A percentile compares a stretch with the other conserved stretches of the same genome.
phyloP scores from a whole-genome alignment of 441 rosid species.

The Pelargonium citronellum region DNA sequence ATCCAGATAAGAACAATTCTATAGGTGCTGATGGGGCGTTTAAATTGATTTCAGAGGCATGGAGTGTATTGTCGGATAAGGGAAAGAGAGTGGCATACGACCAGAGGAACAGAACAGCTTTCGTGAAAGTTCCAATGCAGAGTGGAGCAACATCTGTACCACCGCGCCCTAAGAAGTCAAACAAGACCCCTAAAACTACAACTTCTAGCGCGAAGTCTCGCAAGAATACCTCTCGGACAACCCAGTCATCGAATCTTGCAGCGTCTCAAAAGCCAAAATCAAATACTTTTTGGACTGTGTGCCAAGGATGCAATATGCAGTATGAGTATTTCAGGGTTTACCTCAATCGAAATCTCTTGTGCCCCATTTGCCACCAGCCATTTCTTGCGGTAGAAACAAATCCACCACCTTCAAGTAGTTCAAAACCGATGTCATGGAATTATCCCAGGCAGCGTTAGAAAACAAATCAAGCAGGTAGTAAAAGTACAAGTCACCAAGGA shows the following conservation, averaged over 20 bases:
- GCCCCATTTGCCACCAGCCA: conserved; percentile 65
- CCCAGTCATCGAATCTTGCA: conserved; percentile 11
- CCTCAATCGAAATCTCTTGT: conserved; percentile 65
- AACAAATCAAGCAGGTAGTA: conserved; percentile 35
- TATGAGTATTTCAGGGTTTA: conserved; percentile 72
- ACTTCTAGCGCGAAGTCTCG: conserved; percentile 29
- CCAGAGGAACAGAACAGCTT: conserved; percentile 36
- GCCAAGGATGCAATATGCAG: conserved; percentile 64
- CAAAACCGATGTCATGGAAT: conserved; percentile 42
- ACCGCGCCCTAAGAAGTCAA: conserved; percentile 45
- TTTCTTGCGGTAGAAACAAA: conserved; percentile 62
- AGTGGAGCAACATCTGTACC: conserved; percentile 34
- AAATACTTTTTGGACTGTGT: conserved; percentile 84
- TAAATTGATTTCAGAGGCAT: conserved; percentile 72
- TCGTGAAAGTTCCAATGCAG: conserved; percentile 37
- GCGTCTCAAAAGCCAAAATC: conserved; percentile 33
- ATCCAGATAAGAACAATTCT: conserved; percentile 89
- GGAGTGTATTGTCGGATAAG: conserved; percentile 72
- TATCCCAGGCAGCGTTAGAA: conserved; percentile 41
- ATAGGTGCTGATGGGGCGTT: conserved; percentile 86
- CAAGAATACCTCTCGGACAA: conserved; percentile 17
- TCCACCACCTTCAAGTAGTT: conserved; percentile 52
- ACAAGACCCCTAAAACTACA: conserved; percentile 29
- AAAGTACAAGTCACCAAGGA: conserved; percentile 26
- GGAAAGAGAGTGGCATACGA: conserved; percentile 52